These are phyloP conservation scores for Gilbertella persicaria DNA, from an alignment of 371 early-diverging fungal genomes.

Conservation along the genomic window DNA sequence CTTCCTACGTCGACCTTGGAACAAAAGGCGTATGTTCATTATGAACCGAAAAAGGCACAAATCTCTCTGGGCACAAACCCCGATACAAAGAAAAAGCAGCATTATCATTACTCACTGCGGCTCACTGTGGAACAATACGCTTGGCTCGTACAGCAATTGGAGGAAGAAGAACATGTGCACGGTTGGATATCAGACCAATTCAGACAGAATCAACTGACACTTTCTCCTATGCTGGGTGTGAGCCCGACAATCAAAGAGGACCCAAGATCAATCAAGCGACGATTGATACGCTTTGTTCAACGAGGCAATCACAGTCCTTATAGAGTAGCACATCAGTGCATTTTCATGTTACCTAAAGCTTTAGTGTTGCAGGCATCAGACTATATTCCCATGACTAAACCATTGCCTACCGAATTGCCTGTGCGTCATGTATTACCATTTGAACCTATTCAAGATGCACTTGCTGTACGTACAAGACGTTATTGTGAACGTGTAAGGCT, in stretches of 20 bases:
- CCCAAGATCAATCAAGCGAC: slow-evolving; percentile 13
- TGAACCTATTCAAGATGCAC: slow-evolving; percentile 6
- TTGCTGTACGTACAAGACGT: slow-evolving; percentile 8
- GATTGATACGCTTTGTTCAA: slow-evolving; percentile 23
- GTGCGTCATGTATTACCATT: slow-evolving; percentile 5
- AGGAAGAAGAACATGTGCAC: slow-evolving; percentile 32
- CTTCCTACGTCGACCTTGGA: slow-evolving; percentile 8
- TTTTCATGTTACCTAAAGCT: slow-evolving; percentile 40
- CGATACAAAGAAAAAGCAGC: slow-evolving; percentile 23
- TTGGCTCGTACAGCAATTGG: slow-evolving; percentile 39
- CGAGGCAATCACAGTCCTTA: slow-evolving; percentile 6
- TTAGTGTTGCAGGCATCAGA: slow-evolving; percentile 39
- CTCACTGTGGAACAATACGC: slow-evolving; percentile 38
- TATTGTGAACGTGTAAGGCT: slow-evolving; percentile 13
- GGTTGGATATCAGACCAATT: neutral
- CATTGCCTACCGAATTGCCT: slow-evolving; percentile 20
- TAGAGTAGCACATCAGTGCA: slow-evolving; percentile 7
- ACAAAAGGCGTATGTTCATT: slow-evolving; percentile 35
- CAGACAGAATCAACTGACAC: neutral
- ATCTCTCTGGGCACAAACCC: slow-evolving; percentile 33
- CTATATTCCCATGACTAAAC: slow-evolving; percentile 37
- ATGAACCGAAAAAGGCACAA: slow-evolving; percentile 32
- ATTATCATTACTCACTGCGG: slow-evolving; percentile 10
- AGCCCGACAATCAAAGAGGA: neutral
- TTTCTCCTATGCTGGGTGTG: slow-evolving; percentile 27